A percentile compares a stretch with the other conserved stretches of the same genome.
Conservation (phyloP, 768 basidiomycete genomes). For the Gymnopilus junonius region DNA sequence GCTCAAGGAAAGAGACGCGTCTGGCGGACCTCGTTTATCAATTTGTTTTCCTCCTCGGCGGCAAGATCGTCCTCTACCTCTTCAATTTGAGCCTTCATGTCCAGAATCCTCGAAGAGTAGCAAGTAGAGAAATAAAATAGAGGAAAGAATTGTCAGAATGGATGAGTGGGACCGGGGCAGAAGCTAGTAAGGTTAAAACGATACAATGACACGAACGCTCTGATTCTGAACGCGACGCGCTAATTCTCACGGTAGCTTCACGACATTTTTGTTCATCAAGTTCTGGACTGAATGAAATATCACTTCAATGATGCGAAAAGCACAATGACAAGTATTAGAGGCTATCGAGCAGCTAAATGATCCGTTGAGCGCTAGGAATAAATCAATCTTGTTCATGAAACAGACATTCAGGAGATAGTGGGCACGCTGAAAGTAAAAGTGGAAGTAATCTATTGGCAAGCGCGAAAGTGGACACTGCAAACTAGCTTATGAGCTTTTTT, state of each 20-base stretch:
- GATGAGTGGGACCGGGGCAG: neutral
- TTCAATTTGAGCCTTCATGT: conserved; percentile 58
- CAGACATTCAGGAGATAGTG: neutral
- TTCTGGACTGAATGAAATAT: neutral
- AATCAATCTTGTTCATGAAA: neutral
- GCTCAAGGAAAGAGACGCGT: conserved; percentile 19
- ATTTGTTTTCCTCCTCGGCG: conserved; percentile 86
- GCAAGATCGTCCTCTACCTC: conserved; percentile 81
- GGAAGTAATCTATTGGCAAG: conserved; percentile 28
- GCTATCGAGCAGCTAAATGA: neutral
- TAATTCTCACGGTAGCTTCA: conserved; percentile 40
- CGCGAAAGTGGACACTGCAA: conserved; percentile 16
- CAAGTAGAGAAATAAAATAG: neutral
- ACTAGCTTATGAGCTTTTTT: conserved; percentile 62
- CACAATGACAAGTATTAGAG: neutral
- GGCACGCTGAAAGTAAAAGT: neutral
- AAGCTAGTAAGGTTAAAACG: neutral
- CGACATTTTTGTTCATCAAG: neutral
- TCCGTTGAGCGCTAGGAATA: neutral
- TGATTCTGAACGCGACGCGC: conserved; percentile 39
- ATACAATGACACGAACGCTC: neutral
- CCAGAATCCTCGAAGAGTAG: neutral
- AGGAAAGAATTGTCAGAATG: neutral
- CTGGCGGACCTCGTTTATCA: conserved; percentile 78
- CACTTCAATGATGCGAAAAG: neutral